Evolutionary conservation across 345 rosid species (phyloP), one percentile per base, ranked within the genome.

Genomic region (Hibiscus mutabilis): DNA sequence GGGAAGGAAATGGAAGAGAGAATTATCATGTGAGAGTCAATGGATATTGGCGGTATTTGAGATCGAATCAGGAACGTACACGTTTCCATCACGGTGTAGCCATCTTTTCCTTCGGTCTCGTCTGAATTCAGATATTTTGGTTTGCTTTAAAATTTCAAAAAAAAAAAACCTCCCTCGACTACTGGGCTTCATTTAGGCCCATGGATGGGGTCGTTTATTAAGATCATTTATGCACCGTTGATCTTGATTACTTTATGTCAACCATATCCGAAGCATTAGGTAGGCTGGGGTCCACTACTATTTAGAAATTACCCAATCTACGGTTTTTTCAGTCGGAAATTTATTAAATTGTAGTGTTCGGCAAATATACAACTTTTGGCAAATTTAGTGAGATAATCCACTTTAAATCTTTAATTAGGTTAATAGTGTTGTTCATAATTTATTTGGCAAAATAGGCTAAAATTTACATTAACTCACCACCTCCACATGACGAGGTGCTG

Each of bases 61-160:
- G 59, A 73, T n/a, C 31, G 29, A 78, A 84, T 84, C 82, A 15
- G 40, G 51, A 44, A 1, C 83, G 83, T 73, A n/a, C 87, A 77
- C 80, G 84, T 77, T 22, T 37, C 74, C 7, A 64, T 74, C 70
- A 18, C 6, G 11, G 1, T 0, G 2, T 3, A 0, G 15, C 11
- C 10, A 33, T 16, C 55, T 15, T 15, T 49, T 15, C 12, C 16
- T 60, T 60, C 31, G 6, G 13, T 19, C 27, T 62, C 11, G 31
- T 4, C 46, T 3, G 70, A 52, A 25, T 18, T 49, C 53, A 1
- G 75, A 74, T 73, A 59, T 78, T 74, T 78, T 70, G 37, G 49
- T 55, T 19, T 18, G 19, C 3, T 18, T 8, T 18, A 8, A 53
- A 53, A 6, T 18, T 18, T 53, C n/a, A 1, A 25, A 25, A 25